Evolutionary conservation across 352 stramenopile species (phyloP).

Genomic region (Phytopythium mirpurense): DNA sequence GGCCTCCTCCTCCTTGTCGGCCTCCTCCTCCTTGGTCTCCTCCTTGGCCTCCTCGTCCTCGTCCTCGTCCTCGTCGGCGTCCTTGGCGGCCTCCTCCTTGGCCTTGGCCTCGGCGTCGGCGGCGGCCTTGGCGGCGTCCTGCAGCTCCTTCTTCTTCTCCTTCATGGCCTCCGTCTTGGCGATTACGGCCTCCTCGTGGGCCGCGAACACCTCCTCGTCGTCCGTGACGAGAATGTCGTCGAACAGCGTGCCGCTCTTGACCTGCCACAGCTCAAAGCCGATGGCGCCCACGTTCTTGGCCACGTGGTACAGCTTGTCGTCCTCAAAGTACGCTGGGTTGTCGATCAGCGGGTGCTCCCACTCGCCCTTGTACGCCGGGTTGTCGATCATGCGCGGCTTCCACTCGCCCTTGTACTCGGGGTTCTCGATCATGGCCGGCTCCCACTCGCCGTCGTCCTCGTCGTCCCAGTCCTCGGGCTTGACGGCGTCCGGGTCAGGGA

Average conservation of each 20-base stretch:
- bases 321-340: conserved; percentile 97
- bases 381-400: conserved; percentile 97
- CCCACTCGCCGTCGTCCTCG: conserved; percentile 99
- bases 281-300: conserved; percentile 95
- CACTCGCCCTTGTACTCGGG: conserved; percentile 98
- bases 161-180: conserved; percentile 82
- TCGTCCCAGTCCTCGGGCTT: conserved; percentile 99
- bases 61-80: conserved; percentile 57
- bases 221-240: conserved; percentile 99
- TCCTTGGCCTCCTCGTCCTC: conserved; percentile 22
- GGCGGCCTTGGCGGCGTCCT: conserved; percentile 71
- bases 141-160: conserved; percentile 70
- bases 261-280: conserved; percentile 99
- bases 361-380: conserved; percentile 98
- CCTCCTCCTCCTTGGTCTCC: conserved; percentile 10
- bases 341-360: conserved; percentile 96
- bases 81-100: conserved; percentile 59
- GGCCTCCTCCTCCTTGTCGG: conserved; percentile 16
- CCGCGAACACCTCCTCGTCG: conserved; percentile 94
- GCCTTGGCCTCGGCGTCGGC: conserved; percentile 67
- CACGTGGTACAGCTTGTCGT: conserved; percentile 93
- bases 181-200: conserved; percentile 94
- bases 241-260: conserved; percentile 98
- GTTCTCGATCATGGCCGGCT: conserved; percentile 93
- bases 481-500: conserved; percentile 94